Evolutionary conservation across 2,329 filamentous ascomycete species (phyloP).

Genomic region (Penicillium concentricum): DNA sequence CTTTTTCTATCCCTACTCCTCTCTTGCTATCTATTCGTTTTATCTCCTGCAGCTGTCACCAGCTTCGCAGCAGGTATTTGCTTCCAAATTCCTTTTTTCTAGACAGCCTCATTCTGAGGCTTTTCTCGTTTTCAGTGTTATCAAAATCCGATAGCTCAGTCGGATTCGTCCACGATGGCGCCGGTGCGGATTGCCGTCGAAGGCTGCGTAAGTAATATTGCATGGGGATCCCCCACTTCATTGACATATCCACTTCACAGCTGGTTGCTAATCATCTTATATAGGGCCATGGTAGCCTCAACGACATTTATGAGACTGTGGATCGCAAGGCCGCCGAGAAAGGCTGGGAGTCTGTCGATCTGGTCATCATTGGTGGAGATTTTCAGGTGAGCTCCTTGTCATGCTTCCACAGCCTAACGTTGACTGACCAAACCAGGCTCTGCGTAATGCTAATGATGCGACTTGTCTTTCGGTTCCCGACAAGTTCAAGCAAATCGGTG

Average conservation of each 20-base stretch:
- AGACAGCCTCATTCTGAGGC: background rate
- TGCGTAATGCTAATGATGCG: constrained; percentile 84
- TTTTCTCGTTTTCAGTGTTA: background rate
- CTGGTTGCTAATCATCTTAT: constrained; percentile 12
- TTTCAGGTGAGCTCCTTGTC: constrained; percentile 66
- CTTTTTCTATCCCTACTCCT: constrained; percentile 1
- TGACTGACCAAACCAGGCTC: constrained; percentile 54
- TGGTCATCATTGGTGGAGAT: constrained; percentile 93
- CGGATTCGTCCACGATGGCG: background rate
- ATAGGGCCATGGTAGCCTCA: constrained; percentile 84
- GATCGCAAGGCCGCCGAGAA: constrained; percentile 66
- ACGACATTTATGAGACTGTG: constrained; percentile 86
- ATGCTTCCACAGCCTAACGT: background rate
- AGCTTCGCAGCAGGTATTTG: background rate
- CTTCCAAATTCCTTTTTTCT: background rate
- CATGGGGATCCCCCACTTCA: background rate
- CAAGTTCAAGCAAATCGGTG: constrained; percentile 84
- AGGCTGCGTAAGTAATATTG: constrained; percentile 67
- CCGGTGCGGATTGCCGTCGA: constrained; percentile 73
- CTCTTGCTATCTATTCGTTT: background rate
- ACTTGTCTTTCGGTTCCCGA: constrained; percentile 83
- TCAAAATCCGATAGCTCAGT: background rate
- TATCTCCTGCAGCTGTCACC: background rate
- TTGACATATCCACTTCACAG: background rate
- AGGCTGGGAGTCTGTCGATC: constrained; percentile 77